Conservation (phyloP, 352 stramenopile species). For the Pythium apleroticum region DNA sequence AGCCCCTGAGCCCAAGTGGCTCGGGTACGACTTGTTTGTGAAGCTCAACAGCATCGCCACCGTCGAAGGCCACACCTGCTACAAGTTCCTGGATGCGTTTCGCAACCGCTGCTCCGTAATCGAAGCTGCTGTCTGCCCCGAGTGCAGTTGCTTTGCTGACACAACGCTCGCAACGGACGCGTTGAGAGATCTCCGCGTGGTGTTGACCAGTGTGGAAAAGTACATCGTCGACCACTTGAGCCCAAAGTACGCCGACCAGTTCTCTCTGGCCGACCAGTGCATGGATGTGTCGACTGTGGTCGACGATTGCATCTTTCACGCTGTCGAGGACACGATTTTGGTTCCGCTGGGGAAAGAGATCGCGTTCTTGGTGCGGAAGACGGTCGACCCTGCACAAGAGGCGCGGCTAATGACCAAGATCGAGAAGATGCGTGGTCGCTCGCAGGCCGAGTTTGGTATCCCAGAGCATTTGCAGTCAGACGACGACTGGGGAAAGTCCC, state of each 20-base stretch:
- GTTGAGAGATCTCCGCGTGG: slow-evolving; percentile 63
- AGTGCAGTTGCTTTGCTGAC: slow-evolving; percentile 57
- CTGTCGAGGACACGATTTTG: slow-evolving; percentile 78
- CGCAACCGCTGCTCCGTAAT: slow-evolving; percentile 68
- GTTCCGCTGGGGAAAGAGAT: slow-evolving; percentile 76
- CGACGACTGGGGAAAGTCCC: slow-evolving; percentile 76
- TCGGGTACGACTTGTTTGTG: slow-evolving; percentile 73
- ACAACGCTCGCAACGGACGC: slow-evolving; percentile 49
- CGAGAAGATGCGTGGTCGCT: slow-evolving; percentile 55
- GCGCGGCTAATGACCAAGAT: slow-evolving; percentile 59
- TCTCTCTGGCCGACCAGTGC: slow-evolving; percentile 61
- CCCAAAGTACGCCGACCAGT: slow-evolving; percentile 62
- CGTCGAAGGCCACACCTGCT: slow-evolving; percentile 75
- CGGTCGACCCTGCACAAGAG: slow-evolving; percentile 59
- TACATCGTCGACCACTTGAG: slow-evolving; percentile 67
- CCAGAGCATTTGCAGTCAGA: slow-evolving; percentile 74
- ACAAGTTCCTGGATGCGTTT: slow-evolving; percentile 73
- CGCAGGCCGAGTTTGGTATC: slow-evolving; percentile 76
- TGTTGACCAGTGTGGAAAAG: slow-evolving; percentile 77
- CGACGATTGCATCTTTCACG: slow-evolving; percentile 69
- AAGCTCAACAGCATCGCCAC: slow-evolving; percentile 62
- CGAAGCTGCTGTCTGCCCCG: slow-evolving; percentile 53
- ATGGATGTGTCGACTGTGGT: slow-evolving; percentile 51
- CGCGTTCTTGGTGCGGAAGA: slow-evolving; percentile 63
- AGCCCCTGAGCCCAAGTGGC: slow-evolving; percentile 70